Base-by-base conservation (phyloP, 139 green algal genomes). In the Chlorella sp. region DNA sequence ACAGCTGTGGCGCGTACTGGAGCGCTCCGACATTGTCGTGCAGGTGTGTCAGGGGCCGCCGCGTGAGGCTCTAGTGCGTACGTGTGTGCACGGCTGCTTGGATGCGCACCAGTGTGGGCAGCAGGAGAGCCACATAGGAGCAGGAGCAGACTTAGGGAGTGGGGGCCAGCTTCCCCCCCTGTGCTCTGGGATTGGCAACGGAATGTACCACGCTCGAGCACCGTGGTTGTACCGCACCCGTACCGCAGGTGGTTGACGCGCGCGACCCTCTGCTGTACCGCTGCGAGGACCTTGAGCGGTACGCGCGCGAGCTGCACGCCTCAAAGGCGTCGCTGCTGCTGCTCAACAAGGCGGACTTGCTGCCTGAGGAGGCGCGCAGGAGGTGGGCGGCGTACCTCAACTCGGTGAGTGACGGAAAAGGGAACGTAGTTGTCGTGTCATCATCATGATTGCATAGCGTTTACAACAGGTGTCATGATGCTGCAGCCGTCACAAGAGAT, bases 281-380 rank as follows among this genome's bases (percentile, higher is more conserved):
- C n/a, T 91, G 70, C 5, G 67, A 85, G 24, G 93, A 98, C 71
- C 83, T 98, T 55, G 88, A 92, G 75, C 70, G 26, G 2, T 97
- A 93, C 64, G 88, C 88, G 0, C 59, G 61, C 0, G 88, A 95
- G 72, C 50, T 96, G 26, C 64, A 87, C 72, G 61, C 77, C 42
- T 74, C 62, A 72, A 96, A 96, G 87, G 71, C 51, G 49, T 89
- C 79, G 3, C 70, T 97, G 65, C 69, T 99, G 72, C 83, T 99
- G 66, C 88, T 99, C 27, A 99, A 99, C 88, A 99, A 99, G 83
- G 91, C 93, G 4, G 95, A 99, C 86, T 85, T 99, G 71, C 80
- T 99, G 72, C 86, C 91, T 1, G 65, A 73, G 31, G 73, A 80
- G 35, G 76, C 87, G 36, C 78, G 92, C 22, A 34, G 0, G 2